These are phyloP conservation scores for Cicer pinnatifidum DNA, from an alignment of 306 rosid species.

Conservation along the genomic window DNA sequence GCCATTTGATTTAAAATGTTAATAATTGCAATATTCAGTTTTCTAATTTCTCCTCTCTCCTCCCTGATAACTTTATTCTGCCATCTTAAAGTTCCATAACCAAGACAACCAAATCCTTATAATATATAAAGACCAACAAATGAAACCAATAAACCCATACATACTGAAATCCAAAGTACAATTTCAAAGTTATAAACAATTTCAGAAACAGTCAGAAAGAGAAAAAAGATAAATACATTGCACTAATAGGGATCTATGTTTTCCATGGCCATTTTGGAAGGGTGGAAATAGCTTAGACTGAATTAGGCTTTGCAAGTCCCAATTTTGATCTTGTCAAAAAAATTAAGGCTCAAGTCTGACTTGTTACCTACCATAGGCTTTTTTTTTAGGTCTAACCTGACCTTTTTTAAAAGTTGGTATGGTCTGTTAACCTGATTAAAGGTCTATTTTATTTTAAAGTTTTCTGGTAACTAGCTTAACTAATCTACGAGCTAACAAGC, in stretches of 20 bases:
- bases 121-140: not conserved
- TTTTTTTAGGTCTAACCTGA: too few relatives aligned
- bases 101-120: slow-evolving; percentile 1
- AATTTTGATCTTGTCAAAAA: too few relatives aligned
- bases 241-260: not conserved
- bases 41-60: slow-evolving; percentile 7
- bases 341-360: too few relatives aligned
- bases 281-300: too few relatives aligned
- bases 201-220: not conserved
- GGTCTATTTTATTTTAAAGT: too few relatives aligned
- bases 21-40: slow-evolving; percentile 6
- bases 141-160: slow-evolving; percentile 2
- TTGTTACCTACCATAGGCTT: too few relatives aligned
- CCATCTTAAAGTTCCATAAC: not conserved
- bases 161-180: slow-evolving; percentile 12
- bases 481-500: too few relatives aligned
- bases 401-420: too few relatives aligned
- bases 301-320: too few relatives aligned
- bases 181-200: slow-evolving; percentile 15
- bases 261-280: too few relatives aligned
- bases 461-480: too few relatives aligned
- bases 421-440: too few relatives aligned
- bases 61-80: slow-evolving; percentile 1
- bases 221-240: slow-evolving; percentile 10
- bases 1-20: slow-evolving; percentile 15